A percentile compares a stretch with the other conserved stretches of the same genome.
phyloP scores from a whole-genome alignment of 2,329 filamentous ascomycete genomes.

The Nothophoma quercina region DNA sequence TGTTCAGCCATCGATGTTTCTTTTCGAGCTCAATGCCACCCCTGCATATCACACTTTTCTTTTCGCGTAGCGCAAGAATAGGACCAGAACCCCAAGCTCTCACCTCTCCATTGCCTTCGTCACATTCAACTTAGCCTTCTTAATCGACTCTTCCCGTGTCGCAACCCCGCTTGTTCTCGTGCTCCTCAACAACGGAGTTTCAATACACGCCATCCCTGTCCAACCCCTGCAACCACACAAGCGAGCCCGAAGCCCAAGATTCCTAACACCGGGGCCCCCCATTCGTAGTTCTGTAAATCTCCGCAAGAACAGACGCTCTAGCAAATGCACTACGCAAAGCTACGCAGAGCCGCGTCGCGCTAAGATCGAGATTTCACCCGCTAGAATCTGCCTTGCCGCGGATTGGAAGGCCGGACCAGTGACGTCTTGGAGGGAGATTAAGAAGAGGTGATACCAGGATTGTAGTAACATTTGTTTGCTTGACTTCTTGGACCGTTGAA shows the following conservation, averaged over 20 bases:
- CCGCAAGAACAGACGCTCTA: not conserved
- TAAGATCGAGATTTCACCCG: slow-evolving; percentile 9
- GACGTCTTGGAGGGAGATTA: not conserved
- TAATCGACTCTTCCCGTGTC: not conserved
- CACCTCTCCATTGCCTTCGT: too few species aligned
- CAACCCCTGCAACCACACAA: not conserved
- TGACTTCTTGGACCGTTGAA: too few species aligned
- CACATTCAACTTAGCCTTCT: too few species aligned
- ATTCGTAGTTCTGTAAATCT: not conserved
- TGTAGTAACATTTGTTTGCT: too few species aligned
- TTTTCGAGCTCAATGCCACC: not conserved
- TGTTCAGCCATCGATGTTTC: not conserved
- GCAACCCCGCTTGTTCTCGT: slow-evolving; percentile 3
- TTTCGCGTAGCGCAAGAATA: not conserved
- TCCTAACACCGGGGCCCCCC: not conserved
- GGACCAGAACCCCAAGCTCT: not conserved
- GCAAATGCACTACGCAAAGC: slow-evolving; percentile 11
- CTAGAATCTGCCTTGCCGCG: not conserved
- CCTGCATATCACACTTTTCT: not conserved
- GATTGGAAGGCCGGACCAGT: not conserved
- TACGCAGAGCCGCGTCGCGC: slow-evolving; percentile 5
- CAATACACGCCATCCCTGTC: slow-evolving; percentile 9
- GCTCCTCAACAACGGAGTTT: too few species aligned
- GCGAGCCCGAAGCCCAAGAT: not conserved
- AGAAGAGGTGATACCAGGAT: not conserved